Evolutionary conservation across 2,329 filamentous ascomycete genomes (phyloP), one percentile per base, ranked within the genome.

Genomic region (Epicoccum sorghinum): DNA sequence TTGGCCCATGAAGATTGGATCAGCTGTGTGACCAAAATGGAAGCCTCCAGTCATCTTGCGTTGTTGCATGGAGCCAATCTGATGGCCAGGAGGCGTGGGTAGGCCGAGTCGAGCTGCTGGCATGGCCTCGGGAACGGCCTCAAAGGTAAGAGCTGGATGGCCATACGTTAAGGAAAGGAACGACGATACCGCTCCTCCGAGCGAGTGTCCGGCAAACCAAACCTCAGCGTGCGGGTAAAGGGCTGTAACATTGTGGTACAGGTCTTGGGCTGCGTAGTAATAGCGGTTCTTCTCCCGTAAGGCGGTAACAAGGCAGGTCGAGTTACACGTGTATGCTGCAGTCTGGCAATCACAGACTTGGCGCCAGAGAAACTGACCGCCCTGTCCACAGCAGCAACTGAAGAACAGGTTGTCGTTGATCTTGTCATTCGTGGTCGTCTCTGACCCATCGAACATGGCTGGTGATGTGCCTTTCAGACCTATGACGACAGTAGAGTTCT

Each of bases 361-460:
- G 57, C 90, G 88, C 88, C 92, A 97, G 13, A 92, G 86, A 78
- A 88, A 92, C 60, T 92, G 91, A 0, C 93, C 92, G 66, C 96
- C 93, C 76, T 97, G 92, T 4, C 87, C 95, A 76, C 95, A 99
- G 75, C 95, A 99, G 78, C 95, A 99, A 70, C 93, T 96, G 78
- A 97, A 97, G 76, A 96, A 96, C 8, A 99, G 82, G 71, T 99
- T 99, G 76, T 99, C 95, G 73, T 98, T 99, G 68, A 93, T 81
- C 78, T 99, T 99, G 78, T 99, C 95, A 64, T 96, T 96, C 24
- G 92, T 96, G 0, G 93, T 98, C 1, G 95, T 98, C 46, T 93
- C 93, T 33, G 93, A 90, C n/a, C 95, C 95, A 73, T 98, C 93
- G 70, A 97, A 98, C 3, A 98, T 87, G 10, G 95, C 93, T 2